Conservation (phyloP, 75 land plant species). For the Larix kaempferi region DNA sequence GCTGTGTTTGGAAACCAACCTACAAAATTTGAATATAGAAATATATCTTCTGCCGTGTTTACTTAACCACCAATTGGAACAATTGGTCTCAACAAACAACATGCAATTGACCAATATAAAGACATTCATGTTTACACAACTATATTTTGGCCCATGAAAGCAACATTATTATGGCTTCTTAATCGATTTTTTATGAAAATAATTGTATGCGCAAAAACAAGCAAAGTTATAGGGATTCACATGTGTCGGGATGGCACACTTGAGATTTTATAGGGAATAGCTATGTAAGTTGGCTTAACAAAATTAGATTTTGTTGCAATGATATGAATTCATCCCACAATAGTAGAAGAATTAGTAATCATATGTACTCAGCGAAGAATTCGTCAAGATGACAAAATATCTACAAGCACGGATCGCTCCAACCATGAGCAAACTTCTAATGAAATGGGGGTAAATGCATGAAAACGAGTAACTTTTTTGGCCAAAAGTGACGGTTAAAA, state of each 20-base stretch:
- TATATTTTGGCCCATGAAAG: conserved; percentile 88
- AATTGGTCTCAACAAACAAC: conserved; percentile 91
- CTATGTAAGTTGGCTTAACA: conserved; percentile 89
- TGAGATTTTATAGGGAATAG: conserved; percentile 95
- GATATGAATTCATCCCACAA: conserved; percentile 94
- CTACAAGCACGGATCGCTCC: no score
- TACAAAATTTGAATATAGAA: conserved; percentile 78
- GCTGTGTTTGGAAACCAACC: conserved; percentile 81
- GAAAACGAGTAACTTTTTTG: no score
- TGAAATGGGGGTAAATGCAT: no score
- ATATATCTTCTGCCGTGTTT: conserved; percentile 88
- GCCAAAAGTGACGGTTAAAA: no score
- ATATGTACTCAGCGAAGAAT: conserved; percentile 87
- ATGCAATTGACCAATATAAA: conserved; percentile 85
- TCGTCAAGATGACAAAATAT: conserved; percentile 15
- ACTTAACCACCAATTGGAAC: conserved; percentile 96
- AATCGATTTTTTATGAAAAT: conserved; percentile 92
- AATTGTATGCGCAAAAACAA: conserved; percentile 76
- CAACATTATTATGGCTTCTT: conserved; percentile 92
- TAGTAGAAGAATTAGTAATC: conserved; percentile 98
- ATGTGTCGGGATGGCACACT: conserved; percentile 98
- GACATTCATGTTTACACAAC: conserved; percentile 90
- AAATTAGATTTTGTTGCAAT: conserved; percentile 93
- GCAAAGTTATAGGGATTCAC: conserved; percentile 87
- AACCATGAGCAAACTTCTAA: no score